Evolutionary conservation across 805 yeast genomes (phyloP).

Genomic region (Monosporozyma siamensis): DNA sequence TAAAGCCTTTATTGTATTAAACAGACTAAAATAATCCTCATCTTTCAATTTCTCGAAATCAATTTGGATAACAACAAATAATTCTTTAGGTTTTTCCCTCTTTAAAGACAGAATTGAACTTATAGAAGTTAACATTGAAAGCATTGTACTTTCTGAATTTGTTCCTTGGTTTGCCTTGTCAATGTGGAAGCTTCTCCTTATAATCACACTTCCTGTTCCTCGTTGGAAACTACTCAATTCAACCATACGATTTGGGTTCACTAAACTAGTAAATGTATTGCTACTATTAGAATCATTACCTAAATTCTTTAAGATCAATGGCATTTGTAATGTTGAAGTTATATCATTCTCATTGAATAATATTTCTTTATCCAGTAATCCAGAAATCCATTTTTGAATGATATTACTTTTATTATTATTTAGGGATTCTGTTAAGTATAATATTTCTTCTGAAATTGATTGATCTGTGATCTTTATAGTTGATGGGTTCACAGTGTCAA

Average conservation of each 20-base stretch:
- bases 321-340: conserved; percentile 27
- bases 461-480: conserved; percentile 12
- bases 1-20: conserved; percentile 22
- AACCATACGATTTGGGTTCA: conserved; percentile 13
- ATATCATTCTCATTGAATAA: conserved; percentile 24
- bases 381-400: conserved; percentile 36
- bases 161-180: background rate
- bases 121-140: conserved; percentile 19
- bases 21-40: conserved; percentile 7
- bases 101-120: conserved; percentile 26
- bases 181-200: conserved; percentile 17
- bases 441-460: conserved; percentile 3
- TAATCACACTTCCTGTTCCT: conserved; percentile 14
- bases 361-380: conserved; percentile 28
- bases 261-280: conserved; percentile 15
- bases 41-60: conserved; percentile 13
- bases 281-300: conserved; percentile 3
- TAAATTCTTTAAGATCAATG: conserved; percentile 11
- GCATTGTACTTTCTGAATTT: conserved; percentile 8
- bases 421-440: conserved; percentile 19
- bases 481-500: conserved; percentile 19
- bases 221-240: conserved; percentile 14
- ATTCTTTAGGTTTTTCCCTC: conserved; percentile 19
- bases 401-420: conserved; percentile 25
- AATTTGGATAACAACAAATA: conserved; percentile 24